Evolutionary conservation across 192 early-diverging fungal species (phyloP), one percentile per base, ranked within the genome.

Genomic region (Coemansia sp.): DNA sequence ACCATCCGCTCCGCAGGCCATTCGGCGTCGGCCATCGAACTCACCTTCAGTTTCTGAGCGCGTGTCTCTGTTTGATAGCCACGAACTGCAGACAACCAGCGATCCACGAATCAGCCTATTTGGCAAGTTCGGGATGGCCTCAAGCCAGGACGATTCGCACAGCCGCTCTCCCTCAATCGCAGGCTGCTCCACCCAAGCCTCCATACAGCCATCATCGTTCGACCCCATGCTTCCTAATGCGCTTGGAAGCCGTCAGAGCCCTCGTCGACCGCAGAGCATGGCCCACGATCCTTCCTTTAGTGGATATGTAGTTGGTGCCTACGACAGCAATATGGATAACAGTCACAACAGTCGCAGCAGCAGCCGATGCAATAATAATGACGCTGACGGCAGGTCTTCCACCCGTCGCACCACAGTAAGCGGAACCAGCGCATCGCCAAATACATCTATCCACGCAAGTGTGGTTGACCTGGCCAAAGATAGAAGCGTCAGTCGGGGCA

Each of bases 1-100:
- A 4, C 66, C 61, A 2, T 39, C 59, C 9, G 48, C 52, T 34
- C 52, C 52, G 10, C 68, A 69, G 53, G 65, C 40, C 5, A 35
- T 74, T 20, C 58, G 64, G 12, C 77, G 77, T n/a, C 68, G 72
- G 13, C 77, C 72, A 4, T 80, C 77, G 7, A 68, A 80, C 40
- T 68, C 77, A 46, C 77, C 72, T 12, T 80, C 77, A 5, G 72
- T 80, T 4, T 80, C 77, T 4, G 77, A 80, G 62, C 72, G 77
- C 28, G 77, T 80, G 49, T 80, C 72, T 26, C 77, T 74, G 15
- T 80, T 80, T 30, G 77, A 74, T 62, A 58, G 51, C 45, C 56
- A 35, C 30, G 64, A 75, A 10, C 23, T 23, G 4, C 59, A 60
- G 35, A 52, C 60, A 23, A 12, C 61, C 26, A 70, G 56, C 65